Conservation (phyloP, 2,329 filamentous ascomycete species). For the Cryphonectria carpinicola region DNA sequence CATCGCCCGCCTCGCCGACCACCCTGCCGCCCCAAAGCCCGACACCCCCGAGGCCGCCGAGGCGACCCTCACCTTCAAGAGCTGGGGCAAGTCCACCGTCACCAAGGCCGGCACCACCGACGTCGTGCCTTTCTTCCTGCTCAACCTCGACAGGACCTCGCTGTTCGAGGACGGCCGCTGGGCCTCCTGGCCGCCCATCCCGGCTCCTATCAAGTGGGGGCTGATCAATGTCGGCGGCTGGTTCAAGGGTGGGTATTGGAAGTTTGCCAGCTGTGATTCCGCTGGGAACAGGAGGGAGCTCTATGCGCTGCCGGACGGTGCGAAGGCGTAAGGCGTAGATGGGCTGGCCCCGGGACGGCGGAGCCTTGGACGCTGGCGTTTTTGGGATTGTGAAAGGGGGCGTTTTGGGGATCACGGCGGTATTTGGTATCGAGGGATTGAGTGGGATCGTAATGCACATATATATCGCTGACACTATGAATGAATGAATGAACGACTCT, state of each 20-base stretch:
- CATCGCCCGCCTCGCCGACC: slow-evolving; percentile 53
- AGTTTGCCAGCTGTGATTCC: slow-evolving; percentile 65
- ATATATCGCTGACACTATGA: not conserved
- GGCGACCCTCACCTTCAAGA: slow-evolving; percentile 57
- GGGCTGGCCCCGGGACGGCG: not conserved
- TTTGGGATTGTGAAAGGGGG: not conserved
- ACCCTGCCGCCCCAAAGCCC: slow-evolving; percentile 54
- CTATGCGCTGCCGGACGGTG: slow-evolving; percentile 47
- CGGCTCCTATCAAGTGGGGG: slow-evolving; percentile 61
- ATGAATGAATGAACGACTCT: not conserved
- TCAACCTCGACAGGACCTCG: slow-evolving; percentile 63
- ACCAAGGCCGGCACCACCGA: slow-evolving; percentile 62
- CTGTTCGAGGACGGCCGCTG: slow-evolving; percentile 59
- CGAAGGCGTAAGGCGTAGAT: not conserved
- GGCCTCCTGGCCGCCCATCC: slow-evolving; percentile 68
- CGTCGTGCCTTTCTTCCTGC: slow-evolving; percentile 66
- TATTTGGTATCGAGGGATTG: not conserved
- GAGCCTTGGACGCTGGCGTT: no score
- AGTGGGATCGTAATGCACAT: not conserved
- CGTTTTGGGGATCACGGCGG: not conserved
- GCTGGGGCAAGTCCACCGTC: slow-evolving; percentile 67
- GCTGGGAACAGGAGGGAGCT: slow-evolving; percentile 57
- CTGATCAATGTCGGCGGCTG: slow-evolving; percentile 62
- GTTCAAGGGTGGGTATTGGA: slow-evolving; percentile 63
- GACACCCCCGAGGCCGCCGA: slow-evolving; percentile 49